Conservation (phyloP, 129 eudicot genomes). For the Ambrosia trifida region DNA sequence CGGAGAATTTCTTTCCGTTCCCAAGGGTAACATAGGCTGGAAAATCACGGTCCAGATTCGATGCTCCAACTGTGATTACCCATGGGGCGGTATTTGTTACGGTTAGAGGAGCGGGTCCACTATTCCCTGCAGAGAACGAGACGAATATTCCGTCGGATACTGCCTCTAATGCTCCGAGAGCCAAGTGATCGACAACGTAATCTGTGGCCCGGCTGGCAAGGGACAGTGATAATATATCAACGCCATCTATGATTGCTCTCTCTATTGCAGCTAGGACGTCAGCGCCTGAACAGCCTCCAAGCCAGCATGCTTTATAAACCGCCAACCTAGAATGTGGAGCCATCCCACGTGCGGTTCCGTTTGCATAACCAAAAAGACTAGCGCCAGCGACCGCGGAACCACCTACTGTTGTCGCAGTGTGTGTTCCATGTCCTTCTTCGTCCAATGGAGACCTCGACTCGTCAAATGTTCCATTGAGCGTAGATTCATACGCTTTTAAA, state of each 20-base stretch:
- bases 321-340: slow-evolving; percentile 71
- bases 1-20: slow-evolving; percentile 50
- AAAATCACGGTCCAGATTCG: slow-evolving; percentile 69
- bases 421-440: slow-evolving; percentile 80
- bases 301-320: slow-evolving; percentile 70
- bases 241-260: slow-evolving; percentile 67
- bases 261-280: slow-evolving; percentile 71
- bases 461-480: slow-evolving; percentile 53
- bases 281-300: slow-evolving; percentile 49
- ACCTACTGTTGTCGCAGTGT: slow-evolving; percentile 61
- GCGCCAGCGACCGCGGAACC: slow-evolving; percentile 62
- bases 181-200: slow-evolving; percentile 42
- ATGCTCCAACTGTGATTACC: slow-evolving; percentile 76
- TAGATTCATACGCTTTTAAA: slow-evolving; percentile 56
- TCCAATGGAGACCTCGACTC: slow-evolving; percentile 74
- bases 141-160: slow-evolving; percentile 57
- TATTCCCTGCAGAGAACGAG: slow-evolving; percentile 63
- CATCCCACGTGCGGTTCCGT: slow-evolving; percentile 80
- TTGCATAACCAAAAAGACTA: slow-evolving; percentile 66
- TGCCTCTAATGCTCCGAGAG: slow-evolving; percentile 58
- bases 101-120: slow-evolving; percentile 47
- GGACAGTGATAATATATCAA: slow-evolving; percentile 59
- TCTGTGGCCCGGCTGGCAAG: slow-evolving; percentile 42
- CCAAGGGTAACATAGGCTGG: slow-evolving; percentile 60
- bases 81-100: slow-evolving; percentile 71